Evolutionary conservation across 768 basidiomycete genomes (phyloP), one percentile per base, ranked within the genome.

Genomic region (Xerocomellus chrysenteron): DNA sequence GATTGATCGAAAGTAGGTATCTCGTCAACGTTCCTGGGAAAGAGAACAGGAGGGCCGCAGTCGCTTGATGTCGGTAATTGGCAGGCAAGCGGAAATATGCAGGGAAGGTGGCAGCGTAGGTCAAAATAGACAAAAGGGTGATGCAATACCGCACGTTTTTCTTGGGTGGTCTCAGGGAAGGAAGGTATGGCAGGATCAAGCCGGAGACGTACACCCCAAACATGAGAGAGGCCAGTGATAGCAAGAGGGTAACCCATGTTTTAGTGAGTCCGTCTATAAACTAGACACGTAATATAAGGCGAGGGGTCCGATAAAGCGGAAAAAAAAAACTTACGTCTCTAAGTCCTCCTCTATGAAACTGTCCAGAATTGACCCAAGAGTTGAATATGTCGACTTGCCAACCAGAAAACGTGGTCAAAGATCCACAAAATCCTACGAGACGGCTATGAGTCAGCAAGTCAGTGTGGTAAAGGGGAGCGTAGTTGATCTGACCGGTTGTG

Each of bases 381-480:
- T 80, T 72, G 66, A 96, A 98, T 0, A 93, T 73, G 58, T 95
- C 92, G 11, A 91, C 68, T 72, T 98, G 92, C 97, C 97, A 98
- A 37, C 87, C 83, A 16, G 95, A 97, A 76, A 98, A 98, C 2
- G 94, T 98, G 11, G 97, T 99, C 63, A 98, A 73, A 2, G 93
- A 96, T 4, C 96, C 97, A 67, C 97, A 98, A 71, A 98, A 93
- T 14, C 93, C 94, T 88, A 56, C 48, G 28, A 44, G 16, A 46
- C 37, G 26, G 37, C 33, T 14, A 33, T 32, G 43, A 37, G 50
- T 59, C 32, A 44, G 36, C 50, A 30, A 47, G 26, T 54, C 17
- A 21, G 42, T 48, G 41, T 32, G 33, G 40, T 39, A 12, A 35
- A 46, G 30, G 33, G 43, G 11, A 46, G 13, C 13, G 30, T n/a